Conservation (phyloP, 2,329 filamentous ascomycete genomes). For the Immersiporthe knoxdaviesiana region DNA sequence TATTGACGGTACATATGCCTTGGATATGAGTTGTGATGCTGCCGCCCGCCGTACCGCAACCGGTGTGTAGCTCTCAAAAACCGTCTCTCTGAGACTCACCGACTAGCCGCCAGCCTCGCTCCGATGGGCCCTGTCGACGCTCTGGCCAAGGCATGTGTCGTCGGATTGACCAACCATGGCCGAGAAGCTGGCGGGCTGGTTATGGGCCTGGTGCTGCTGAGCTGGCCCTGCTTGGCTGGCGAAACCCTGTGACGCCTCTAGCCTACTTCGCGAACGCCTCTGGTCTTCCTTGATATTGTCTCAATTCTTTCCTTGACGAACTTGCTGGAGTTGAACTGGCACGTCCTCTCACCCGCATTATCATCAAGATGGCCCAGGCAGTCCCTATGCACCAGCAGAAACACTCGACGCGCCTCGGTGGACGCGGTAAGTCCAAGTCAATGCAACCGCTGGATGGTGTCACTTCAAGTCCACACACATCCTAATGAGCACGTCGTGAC, state of each 20-base stretch:
- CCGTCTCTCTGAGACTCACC: conserved; percentile 25
- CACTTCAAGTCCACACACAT: conserved; percentile 27
- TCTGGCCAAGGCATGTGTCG: conserved; percentile 20
- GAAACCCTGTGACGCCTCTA: conserved; percentile 10
- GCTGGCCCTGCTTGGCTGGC: conserved; percentile 14
- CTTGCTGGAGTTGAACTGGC: conserved; percentile 4
- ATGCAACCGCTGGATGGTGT: conserved; percentile 24
- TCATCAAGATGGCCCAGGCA: conserved; percentile 31
- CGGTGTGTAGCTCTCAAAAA: conserved; percentile 2
- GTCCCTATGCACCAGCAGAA: conserved; percentile 44
- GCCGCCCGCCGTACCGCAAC: neutral
- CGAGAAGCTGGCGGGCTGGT: conserved; percentile 17
- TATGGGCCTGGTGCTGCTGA: conserved; percentile 24
- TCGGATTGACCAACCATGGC: conserved; percentile 30
- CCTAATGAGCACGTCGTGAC: neutral
- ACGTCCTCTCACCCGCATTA: neutral
- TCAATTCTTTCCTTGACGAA: neutral
- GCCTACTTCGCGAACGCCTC: conserved; percentile 4
- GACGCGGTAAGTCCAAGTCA: conserved; percentile 47
- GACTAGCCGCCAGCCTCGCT: conserved; percentile 21
- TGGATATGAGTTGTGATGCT: conserved; percentile 4
- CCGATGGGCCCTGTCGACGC: conserved; percentile 22
- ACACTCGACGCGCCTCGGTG: conserved; percentile 42
- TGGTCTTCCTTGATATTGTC: neutral
- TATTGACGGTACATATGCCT: neutral